phyloP scores from a whole-genome alignment of 176 grass and related monocot species.

The Dendrocalamus sinicus region DNA sequence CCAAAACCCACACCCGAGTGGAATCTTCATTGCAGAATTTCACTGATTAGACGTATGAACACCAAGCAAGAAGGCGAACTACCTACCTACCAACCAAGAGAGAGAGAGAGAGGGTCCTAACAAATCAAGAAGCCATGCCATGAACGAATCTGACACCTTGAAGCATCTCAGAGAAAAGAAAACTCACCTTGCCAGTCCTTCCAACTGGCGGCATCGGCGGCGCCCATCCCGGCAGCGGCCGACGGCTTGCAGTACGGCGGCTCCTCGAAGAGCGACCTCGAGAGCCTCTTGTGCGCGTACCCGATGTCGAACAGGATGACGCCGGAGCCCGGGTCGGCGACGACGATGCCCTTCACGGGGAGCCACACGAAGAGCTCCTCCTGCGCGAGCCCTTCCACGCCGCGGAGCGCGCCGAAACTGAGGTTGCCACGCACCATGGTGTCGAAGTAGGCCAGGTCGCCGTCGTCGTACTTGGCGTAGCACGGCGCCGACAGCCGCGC shows the following conservation, averaged over 20 bases:
- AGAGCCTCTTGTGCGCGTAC: slow-evolving; percentile 78
- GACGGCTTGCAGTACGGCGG: slow-evolving; percentile 74
- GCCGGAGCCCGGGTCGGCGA: slow-evolving; percentile 58
- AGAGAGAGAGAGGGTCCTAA: slow-evolving; percentile 4
- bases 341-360: slow-evolving; percentile 89
- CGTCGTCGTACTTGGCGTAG: slow-evolving; percentile 79
- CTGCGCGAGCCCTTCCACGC: slow-evolving; percentile 74
- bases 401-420: slow-evolving; percentile 68
- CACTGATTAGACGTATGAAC: slow-evolving; percentile 39
- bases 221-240: slow-evolving; percentile 13
- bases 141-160: slow-evolving; percentile 48
- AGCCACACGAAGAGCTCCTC: slow-evolving; percentile 98
- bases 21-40: slow-evolving; percentile 34
- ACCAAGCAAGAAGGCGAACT: slow-evolving; percentile 28
- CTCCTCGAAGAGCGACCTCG: slow-evolving; percentile 84
- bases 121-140: slow-evolving; percentile 9
- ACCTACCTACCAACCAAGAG: slow-evolving; percentile 45
- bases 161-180: background rate
- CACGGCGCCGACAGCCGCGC: slow-evolving; percentile 65
- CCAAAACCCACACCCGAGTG: background rate
- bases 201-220: slow-evolving; percentile 38
- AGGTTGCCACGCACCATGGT: slow-evolving; percentile 78
- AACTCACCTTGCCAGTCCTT: slow-evolving; percentile 62
- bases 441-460: slow-evolving; percentile 70
- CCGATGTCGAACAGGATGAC: slow-evolving; percentile 94